Evolutionary conservation across 2,329 filamentous ascomycete species (phyloP), one percentile per base, ranked within the genome.

Genomic region (Pseudopyrenochaeta lycopersici): DNA sequence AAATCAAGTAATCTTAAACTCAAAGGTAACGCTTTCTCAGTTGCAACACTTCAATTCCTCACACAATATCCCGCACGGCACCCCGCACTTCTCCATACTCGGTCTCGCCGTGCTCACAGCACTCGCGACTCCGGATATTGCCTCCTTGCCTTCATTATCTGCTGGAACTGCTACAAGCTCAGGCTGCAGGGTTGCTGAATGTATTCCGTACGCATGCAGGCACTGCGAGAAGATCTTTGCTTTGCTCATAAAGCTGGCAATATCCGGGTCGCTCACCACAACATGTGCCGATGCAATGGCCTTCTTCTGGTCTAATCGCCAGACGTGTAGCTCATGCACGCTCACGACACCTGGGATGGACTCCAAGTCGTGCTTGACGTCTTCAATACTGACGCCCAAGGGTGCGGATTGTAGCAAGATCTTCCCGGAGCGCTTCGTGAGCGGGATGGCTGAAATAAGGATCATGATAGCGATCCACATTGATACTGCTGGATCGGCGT

Each of bases 381-480:
- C 85, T 0, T 82, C 81, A 0, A 87, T 66, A 3, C 84, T 79
- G 2, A 91, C 80, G 1, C 84, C 86, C 0, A 73, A 68, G 0
- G 90, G 89, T 0, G 85, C 86, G 54, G 85, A 87, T 70, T 92
- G 84, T 14, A 92, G 79, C 1, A 92, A 77, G 46, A 92, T 90
- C 29, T 78, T 78, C 4, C 89, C 89, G 45, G 82, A 85, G 40
- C 79, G 82, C 66, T 82, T 85, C 33, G 88, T 75, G 4, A 92
- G 77, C 0, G 88, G 88, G 11, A 88, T 62, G 0, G 88, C 82
- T 0, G 88, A 86, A 0, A 84, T 51, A 2, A 91, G 77, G 35
- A 92, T 91, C 83, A 92, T 88, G n/a, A 91, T 54, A 2, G 88
- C 83, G 63, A 92, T 93, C 45, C 82, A 87, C 70, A 90, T 80